Percentiles rank a stretch among this genome's conserved stretches.
phyloP scores from a whole-genome alignment of 2,329 filamentous ascomycete species.

The Cladobotryum mycophilum region DNA sequence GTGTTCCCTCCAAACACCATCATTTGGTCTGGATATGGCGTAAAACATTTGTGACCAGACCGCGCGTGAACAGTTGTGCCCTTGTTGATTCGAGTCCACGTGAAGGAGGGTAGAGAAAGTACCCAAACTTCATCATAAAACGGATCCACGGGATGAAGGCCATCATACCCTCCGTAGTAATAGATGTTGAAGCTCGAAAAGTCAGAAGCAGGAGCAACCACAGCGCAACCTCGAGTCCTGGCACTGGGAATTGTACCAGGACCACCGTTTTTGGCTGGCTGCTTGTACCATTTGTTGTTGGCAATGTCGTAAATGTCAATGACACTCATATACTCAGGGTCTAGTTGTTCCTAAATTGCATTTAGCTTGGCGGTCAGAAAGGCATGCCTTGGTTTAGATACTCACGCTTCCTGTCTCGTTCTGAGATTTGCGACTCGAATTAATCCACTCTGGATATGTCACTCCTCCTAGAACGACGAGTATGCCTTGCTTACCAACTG shows the following conservation, averaged over 20 bases:
- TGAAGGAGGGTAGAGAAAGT: constrained; percentile 72
- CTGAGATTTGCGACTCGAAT: constrained; percentile 18
- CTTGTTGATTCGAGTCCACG: constrained; percentile 56
- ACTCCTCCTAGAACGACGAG: constrained; percentile 74
- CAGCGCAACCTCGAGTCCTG: constrained; percentile 63
- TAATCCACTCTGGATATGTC: constrained; percentile 48
- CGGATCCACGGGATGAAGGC: constrained; percentile 31
- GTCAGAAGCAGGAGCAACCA: constrained; percentile 65
- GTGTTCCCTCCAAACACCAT: constrained; percentile 65
- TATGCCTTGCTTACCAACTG: constrained; percentile 69
- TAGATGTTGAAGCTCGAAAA: constrained; percentile 75
- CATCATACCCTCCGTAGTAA: constrained; percentile 72
- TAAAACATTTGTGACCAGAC: constrained; percentile 69
- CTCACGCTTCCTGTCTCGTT: constrained; percentile 29
- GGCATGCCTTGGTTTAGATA: not conserved
- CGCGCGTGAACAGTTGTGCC: constrained; percentile 50
- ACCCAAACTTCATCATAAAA: constrained; percentile 71
- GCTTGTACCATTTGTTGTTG: constrained; percentile 59
- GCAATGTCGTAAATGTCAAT: constrained; percentile 76
- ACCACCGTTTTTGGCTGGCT: constrained; percentile 54
- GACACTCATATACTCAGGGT: constrained; percentile 62
- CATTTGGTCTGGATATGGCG: constrained; percentile 74
- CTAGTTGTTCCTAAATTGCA: constrained; percentile 47
- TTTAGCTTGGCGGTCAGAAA: constrained; percentile 4
- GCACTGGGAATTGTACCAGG: constrained; percentile 38